phyloP scores from a whole-genome alignment of 352 stramenopile species.

The Phytophthora syringae region DNA sequence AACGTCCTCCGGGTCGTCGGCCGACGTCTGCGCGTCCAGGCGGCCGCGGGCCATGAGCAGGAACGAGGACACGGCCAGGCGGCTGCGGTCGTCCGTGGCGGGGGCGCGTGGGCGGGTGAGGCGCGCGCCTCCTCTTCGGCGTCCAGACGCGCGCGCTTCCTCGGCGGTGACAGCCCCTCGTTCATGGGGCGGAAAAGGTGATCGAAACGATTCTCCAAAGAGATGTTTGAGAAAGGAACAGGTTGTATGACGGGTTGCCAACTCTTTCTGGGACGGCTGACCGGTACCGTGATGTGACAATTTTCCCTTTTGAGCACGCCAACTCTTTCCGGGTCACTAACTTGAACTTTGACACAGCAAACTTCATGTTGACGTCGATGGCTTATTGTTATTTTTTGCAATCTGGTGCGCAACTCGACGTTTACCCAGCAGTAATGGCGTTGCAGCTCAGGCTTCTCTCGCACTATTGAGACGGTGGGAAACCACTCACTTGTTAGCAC shows the following conservation, averaged over 20 bases:
- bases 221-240: not conserved
- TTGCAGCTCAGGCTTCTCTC: too few relatives aligned
- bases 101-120: not conserved
- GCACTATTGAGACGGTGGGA: too few relatives aligned
- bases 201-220: too few relatives aligned
- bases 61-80: constrained; percentile 46
- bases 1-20: constrained; percentile 16
- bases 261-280: not conserved
- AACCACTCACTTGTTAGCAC: too few relatives aligned
- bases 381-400: too few relatives aligned
- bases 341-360: too few relatives aligned
- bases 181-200: constrained; percentile 24
- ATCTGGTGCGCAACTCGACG: too few relatives aligned
- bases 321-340: too few relatives aligned
- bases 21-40: constrained; percentile 18
- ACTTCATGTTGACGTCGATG: too few relatives aligned
- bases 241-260: not conserved
- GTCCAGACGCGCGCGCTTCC: constrained; percentile 44
- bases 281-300: not conserved
- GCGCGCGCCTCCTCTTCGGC: constrained; percentile 19
- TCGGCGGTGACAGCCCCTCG: constrained; percentile 41
- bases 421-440: too few relatives aligned
- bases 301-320: too few relatives aligned
- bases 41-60: constrained; percentile 36
- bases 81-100: not conserved